Evolutionary conservation across 164 flowering plant genomes (phyloP), one percentile per base, ranked within the genome.

Genomic region (Euptelea pleiosperma): DNA sequence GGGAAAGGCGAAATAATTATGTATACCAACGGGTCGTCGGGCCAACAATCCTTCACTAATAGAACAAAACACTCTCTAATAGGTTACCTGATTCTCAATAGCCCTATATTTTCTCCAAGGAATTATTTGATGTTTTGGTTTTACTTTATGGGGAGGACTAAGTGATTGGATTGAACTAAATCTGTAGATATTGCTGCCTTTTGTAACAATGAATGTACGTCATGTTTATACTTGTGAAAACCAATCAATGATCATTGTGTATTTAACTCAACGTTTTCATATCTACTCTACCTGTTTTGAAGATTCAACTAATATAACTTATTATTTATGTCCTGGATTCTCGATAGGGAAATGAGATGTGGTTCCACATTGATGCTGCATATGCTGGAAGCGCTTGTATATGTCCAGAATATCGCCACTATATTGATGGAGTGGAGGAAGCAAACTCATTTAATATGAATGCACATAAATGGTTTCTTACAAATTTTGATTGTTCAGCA

Each of bases 351-450:
- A 58, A 84, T 58, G 78, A 70, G 49, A 68, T 93, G 53, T 93
- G 98, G 98, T 81, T 87, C 64, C 96, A 87, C 66, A 73, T 93
- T 55, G 97, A 93, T 77, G 94, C 92, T 63, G 97, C 98, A 48
- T 93, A 93, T 76, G 99, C 97, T 69, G 98, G 99, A 67, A 89
- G 97, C 79, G 96, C 96, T 58, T 87, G 92, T 71, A 73, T 93
- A 61, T 93, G 99, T 66, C 92, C 99, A 22, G 97, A 90, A 64
- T 86, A 77, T 58, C 85, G 96, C 28, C 84, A 77, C 51, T 75
- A 84, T 59, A 72, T 93, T 61, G 71, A 89, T 76, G 97, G 99
- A 24, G 81, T 89, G 43, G 99, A 90, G 65, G 79, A 76, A 62
- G 94, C 94, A 25, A 90, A 86, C 64, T 93, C 99, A 34, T 89